These are phyloP conservation scores for Stylosanthes scabra DNA, from an alignment of 331 rosid species.

Conservation along the genomic window DNA sequence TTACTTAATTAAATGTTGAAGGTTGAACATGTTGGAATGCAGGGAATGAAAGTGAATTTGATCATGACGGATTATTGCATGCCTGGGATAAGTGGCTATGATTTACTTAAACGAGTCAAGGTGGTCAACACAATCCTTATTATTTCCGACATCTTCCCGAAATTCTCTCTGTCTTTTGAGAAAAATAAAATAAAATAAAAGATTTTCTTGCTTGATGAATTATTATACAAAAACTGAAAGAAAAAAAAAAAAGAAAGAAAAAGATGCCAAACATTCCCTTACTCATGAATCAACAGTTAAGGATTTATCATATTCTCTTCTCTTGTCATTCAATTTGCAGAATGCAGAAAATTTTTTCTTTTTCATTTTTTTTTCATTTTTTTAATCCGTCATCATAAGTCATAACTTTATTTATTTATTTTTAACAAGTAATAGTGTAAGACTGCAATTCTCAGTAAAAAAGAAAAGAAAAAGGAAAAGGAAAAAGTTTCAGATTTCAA, in stretches of 20 bases:
- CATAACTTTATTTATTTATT: background rate
- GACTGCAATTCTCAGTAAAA: constrained; percentile 24
- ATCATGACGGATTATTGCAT: constrained; percentile 99
- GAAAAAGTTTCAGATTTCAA: constrained; percentile 34
- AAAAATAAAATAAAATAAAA: too few species aligned
- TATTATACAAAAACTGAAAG: background rate
- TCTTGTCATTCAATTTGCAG: background rate
- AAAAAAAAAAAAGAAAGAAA: too few species aligned
- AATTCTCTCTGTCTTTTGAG: constrained; percentile 44
- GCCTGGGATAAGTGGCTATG: constrained; percentile 99
- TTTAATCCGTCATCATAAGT: background rate
- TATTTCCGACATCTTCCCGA: constrained; percentile 43
- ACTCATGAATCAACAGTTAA: too few species aligned
- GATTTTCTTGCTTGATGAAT: background rate
- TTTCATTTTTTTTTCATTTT: background rate
- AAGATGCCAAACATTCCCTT: too few species aligned
- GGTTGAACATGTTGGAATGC: constrained; percentile 43
- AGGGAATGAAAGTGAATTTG: constrained; percentile 89
- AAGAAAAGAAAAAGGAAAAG: constrained; percentile 4
- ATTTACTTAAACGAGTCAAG: constrained; percentile 92
- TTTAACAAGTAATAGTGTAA: background rate
- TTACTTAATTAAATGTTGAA: background rate
- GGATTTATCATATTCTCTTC: background rate
- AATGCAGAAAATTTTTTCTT: background rate
- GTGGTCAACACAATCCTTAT: constrained; percentile 44